Evolutionary conservation across 192 early-diverging fungal genomes (phyloP), one percentile per base, ranked within the genome.

Genomic region (Podila clonocystis): DNA sequence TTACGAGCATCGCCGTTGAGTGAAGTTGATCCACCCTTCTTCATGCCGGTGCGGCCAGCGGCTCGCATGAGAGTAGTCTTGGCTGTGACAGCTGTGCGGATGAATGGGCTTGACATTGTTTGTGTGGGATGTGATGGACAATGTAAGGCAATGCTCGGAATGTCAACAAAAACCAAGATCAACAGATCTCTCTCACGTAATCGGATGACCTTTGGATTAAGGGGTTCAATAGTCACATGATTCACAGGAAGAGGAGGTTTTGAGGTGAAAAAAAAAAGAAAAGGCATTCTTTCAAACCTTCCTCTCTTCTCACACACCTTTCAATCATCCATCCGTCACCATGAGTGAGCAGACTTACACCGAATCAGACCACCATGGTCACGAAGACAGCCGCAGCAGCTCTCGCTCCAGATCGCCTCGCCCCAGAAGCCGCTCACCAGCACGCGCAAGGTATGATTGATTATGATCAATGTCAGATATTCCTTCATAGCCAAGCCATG

Each of bases 1-100:
- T 91, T 86, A 31, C 93, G 87, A 28, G 85, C 75, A 65, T 93
- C 91, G 29, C 84, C 83, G 38, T 75, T 70, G 33, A 83, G 73
- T 7, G 83, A 74, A 11, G 71, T 82, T 24, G 58, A 34, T 12
- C 66, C 62, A 4, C 61, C 52, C 61, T 80, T 80, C 66, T 80
- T 80, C 41, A 22, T 28, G 19, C 62, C 52, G 31, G 73, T 60
- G 15, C 65, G 50, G 45, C 58, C 73, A 13, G 63, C 65, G 13
- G 72, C 76, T 57, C 77, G 77, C 77, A 80, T 73, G 50, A 80
- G 63, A n/a, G 19, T 73, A 60, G 50, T 11, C 64, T 50, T 64
- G 30, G 70, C 67, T 5, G 69, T 69, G 57, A 73, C 41, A 24
- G 67, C 70, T 15, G 71, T 48, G 33, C 77, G 77, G 36, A 68